Base-by-base conservation (phyloP, 805 yeast species). In the Lipomyces sp. region DNA sequence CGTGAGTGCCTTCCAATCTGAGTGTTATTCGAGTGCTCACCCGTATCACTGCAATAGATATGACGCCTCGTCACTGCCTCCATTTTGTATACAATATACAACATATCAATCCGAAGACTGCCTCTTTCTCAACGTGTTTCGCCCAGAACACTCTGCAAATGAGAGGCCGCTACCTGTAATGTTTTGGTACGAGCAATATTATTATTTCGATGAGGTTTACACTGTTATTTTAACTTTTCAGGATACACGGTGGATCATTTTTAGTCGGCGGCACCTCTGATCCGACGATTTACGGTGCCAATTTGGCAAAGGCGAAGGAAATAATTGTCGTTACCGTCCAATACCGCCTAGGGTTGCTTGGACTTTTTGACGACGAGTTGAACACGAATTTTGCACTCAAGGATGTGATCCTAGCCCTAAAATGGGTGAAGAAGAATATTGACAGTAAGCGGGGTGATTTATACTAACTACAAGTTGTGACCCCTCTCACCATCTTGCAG, bases 161-260 rank as follows among this genome's bases (percentile, higher is more conserved):
- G 63, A 56, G 5, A 32, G 24, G 4, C 32, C 30, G n/a, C 50
- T 64, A 30, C 69, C 69, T 4, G 68, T 67, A 10, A 34, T 67
- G 37, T 59, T 65, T 50, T 65, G 69, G 69, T 65, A 58, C 7
- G 62, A 11, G 18, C 48, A 7, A n/a, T n/a, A n/a, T 30, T 58
- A 7, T 51, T 24, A 15, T 10, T 24, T 51, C 6, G 32, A 32
- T 24, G 2, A 29, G 24, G 1, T 34, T 32, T 29, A 55, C 39
- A 1, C 45, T 3, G 1, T 29, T n/a, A 77, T 78, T 78, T 1
- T 78, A 77, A 10, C 71, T 72, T 53, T 68, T 74, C n/a, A 78
- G 78, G 77, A 73, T 79, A 50, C 79, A 78, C 63, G 82, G 81
- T 13, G 81, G 82, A 42, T 76, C 79, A 1, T 77, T 75, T 60